Conservation (phyloP, 2,329 filamentous ascomycete species). For the Phaeosphaeriaceae sp. region DNA sequence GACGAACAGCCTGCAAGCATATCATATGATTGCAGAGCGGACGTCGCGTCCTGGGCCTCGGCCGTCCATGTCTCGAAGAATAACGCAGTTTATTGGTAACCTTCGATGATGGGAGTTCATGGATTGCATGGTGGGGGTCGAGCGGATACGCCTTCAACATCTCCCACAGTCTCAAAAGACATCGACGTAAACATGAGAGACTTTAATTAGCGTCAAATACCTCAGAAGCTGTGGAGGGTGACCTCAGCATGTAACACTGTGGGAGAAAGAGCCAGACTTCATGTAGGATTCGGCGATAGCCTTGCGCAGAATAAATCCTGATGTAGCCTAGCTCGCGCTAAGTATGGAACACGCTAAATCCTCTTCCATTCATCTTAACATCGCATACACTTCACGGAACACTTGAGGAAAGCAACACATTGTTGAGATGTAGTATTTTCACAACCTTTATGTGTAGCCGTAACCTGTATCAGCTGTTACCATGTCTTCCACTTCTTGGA, state of each 20-base stretch:
- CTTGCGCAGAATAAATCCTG: not conserved
- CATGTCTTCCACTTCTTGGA: not conserved
- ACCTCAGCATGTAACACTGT: not conserved
- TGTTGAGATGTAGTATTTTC: not conserved
- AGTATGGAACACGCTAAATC: not conserved
- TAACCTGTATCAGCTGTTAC: not conserved
- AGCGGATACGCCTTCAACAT: not conserved
- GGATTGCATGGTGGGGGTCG: not conserved
- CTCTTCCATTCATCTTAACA: not conserved
- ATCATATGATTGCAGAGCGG: conserved; percentile 11
- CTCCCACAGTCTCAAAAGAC: not conserved
- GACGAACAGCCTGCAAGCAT: conserved; percentile 12
- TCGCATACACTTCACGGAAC: not conserved
- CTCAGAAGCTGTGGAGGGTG: no score
- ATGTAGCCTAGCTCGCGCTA: not conserved
- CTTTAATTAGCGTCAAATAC: no score
- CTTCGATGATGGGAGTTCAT: conserved; percentile 4
- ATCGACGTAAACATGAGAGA: not conserved
- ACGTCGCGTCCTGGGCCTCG: conserved; percentile 8
- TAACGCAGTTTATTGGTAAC: conserved; percentile 8
- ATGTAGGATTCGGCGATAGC: not conserved
- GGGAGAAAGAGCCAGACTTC: not conserved
- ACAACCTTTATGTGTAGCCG: not conserved
- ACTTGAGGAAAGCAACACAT: not conserved
- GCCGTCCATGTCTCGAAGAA: conserved; percentile 6